A percentile compares a stretch with the other conserved stretches of the same genome.
Evolutionary conservation across 192 early-diverging fungal species (phyloP).

Genomic region (Coemansia sp.): DNA sequence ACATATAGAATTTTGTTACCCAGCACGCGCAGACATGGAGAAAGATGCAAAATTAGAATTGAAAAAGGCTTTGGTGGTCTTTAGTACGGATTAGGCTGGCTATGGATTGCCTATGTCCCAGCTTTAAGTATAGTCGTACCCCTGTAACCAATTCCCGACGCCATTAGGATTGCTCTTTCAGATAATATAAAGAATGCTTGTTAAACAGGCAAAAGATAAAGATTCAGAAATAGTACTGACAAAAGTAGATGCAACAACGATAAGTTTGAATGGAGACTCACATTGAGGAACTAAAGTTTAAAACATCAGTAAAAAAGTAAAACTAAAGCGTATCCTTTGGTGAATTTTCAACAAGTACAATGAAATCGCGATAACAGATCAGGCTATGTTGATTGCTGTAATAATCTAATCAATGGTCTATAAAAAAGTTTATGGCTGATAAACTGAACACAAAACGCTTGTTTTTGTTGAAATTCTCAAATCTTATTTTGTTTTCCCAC

Average conservation of each 20-base stretch:
- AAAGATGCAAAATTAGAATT: background rate
- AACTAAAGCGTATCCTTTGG: too few species aligned
- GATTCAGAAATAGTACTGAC: background rate
- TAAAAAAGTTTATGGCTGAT: too few species aligned
- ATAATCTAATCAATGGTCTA: too few species aligned
- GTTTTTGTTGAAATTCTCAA: too few species aligned
- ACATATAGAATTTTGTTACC: constrained; percentile 7
- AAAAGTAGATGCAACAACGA: background rate
- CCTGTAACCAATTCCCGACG: constrained; percentile 51
- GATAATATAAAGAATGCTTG: background rate
- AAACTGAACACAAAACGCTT: too few species aligned
- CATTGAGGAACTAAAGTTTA: too few species aligned
- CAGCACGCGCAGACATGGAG: background rate
- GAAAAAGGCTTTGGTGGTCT: background rate
- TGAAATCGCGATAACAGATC: too few species aligned
- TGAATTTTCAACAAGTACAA: too few species aligned
- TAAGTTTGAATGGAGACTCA: too few species aligned
- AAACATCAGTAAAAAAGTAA: too few species aligned
- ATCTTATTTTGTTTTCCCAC: too few species aligned
- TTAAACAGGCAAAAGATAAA: background rate
- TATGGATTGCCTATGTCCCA: background rate
- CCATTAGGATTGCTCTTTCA: constrained; percentile 21
- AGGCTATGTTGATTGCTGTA: too few species aligned
- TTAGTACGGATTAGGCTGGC: background rate
- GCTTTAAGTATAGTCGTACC: constrained; percentile 22